phyloP scores from a whole-genome alignment of 768 basidiomycete genomes.

The Mycena venus region DNA sequence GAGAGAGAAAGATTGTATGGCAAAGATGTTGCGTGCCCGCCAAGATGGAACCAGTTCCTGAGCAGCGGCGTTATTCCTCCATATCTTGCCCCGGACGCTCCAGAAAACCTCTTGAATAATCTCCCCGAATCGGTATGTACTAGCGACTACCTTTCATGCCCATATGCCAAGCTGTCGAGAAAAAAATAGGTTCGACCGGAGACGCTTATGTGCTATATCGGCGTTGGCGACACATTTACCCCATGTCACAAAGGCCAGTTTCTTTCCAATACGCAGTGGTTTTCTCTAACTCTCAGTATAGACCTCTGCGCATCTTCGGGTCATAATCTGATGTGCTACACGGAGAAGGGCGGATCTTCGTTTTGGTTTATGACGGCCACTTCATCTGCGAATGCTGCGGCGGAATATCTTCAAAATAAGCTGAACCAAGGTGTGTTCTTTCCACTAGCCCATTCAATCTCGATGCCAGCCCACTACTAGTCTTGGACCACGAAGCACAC shows the following conservation, averaged over 20 bases:
- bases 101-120: constrained; percentile 69
- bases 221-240: constrained; percentile 86
- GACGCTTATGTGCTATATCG: constrained; percentile 89
- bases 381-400: constrained; percentile 65
- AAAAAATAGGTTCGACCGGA: constrained; percentile 70
- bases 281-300: background rate
- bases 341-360: constrained; percentile 78
- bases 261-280: background rate
- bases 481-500: constrained; percentile 83
- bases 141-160: background rate
- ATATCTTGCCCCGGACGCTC: constrained; percentile 63
- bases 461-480: background rate
- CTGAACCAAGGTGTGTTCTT: constrained; percentile 53
- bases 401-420: constrained; percentile 68
- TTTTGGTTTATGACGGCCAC: constrained; percentile 91
- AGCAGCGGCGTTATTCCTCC: constrained; percentile 63
- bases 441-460: background rate
- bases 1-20: constrained; percentile 78
- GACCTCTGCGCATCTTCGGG: constrained; percentile 86
- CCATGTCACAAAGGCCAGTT: constrained; percentile 77
- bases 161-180: background rate
- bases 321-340: constrained; percentile 89
- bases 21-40: constrained; percentile 82
- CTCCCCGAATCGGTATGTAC: constrained; percentile 65
- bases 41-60: constrained; percentile 76